Evolutionary conservation across 352 stramenopile species (phyloP), one percentile per base, ranked within the genome.

Genomic region (Aphanomyces cochlioides): DNA sequence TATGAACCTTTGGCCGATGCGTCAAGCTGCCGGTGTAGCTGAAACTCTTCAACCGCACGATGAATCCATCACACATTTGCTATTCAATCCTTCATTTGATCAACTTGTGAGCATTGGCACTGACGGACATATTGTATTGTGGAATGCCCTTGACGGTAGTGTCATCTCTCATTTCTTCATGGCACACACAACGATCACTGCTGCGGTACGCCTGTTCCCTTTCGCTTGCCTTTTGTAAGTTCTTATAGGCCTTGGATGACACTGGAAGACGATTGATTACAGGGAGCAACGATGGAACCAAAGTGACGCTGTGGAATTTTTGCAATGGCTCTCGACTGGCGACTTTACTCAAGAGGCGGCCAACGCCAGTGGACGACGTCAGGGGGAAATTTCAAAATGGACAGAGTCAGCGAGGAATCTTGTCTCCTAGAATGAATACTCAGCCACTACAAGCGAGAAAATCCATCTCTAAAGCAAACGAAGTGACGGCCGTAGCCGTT

Each of bases 301-400:
- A 80, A 15, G 82, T 96, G 45, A 92, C 93, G 70, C 87, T 96
- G 76, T 96, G 89, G 89, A 96, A 96, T 66, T 96, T 96, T 73
- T 90, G 84, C 75, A 96, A 93, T 58, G 89, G 89, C 12, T 82
- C 83, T 13, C 76, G 92, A 17, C 84, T 96, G 3, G 95, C 93
- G 66, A 84, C 91, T 57, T 90, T 93, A 47, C 73, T 89, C 60
- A 95, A 93, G 63, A 75, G 21, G 72, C 66, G 43, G 28, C 28
- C 28, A 28, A 28, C 28, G 28, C 28, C 28, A 28, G 28, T 28
- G 28, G 28, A 28, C 28, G 28, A 28, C 28, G 28, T 28, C 28
- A 28, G 28, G 28, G 28, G 28, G 28, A 28, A 28, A 28, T 28
- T 28, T 28, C 28, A 28, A 28, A 28, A 28, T 28, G 28, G 28